These are phyloP conservation scores for Exophiala sideris DNA, from an alignment of 2,329 filamentous ascomycete genomes.

Conservation along the genomic window DNA sequence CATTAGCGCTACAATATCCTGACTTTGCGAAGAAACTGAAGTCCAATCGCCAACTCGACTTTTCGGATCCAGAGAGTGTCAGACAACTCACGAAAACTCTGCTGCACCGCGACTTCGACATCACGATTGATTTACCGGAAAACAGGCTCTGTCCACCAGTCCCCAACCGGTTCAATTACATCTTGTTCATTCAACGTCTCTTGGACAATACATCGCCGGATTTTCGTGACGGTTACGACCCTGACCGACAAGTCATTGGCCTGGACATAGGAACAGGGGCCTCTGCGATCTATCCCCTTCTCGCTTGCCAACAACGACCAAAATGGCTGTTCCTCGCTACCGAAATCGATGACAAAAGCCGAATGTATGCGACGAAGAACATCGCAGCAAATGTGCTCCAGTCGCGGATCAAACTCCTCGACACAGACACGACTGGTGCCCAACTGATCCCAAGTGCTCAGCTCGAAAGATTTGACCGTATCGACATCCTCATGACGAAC, in stretches of 20 bases:
- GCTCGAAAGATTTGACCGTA: constrained; percentile 37
- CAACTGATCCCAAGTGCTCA: constrained; percentile 57
- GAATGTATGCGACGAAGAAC: constrained; percentile 65
- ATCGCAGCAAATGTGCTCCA: constrained; percentile 63
- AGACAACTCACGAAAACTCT: constrained; percentile 73
- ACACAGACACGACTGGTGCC: constrained; percentile 44
- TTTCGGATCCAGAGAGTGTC: constrained; percentile 71
- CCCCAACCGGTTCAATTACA: constrained; percentile 70
- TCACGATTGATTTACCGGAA: constrained; percentile 67
- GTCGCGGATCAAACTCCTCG: constrained; percentile 61
- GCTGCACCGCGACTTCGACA: constrained; percentile 69
- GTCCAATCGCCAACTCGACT: constrained; percentile 65
- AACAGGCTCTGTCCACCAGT: constrained; percentile 81
- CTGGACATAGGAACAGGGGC: constrained; percentile 88
- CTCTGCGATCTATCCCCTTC: constrained; percentile 83
- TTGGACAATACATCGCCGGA: constrained; percentile 63
- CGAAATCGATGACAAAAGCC: constrained; percentile 73
- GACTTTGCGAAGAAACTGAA: constrained; percentile 59
- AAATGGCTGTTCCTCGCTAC: constrained; percentile 72
- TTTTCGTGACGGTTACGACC: constrained; percentile 51
- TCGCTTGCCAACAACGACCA: constrained; percentile 66
- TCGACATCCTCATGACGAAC: constrained; percentile 90
- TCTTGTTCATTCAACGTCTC: constrained; percentile 81
- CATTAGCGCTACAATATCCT: constrained; percentile 56
- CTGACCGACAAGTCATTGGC: constrained; percentile 59